Evolutionary conservation across 495 filamentous ascomycete genomes (phyloP), one percentile per base, ranked within the genome.

Genomic region (Penicillium antarcticum): DNA sequence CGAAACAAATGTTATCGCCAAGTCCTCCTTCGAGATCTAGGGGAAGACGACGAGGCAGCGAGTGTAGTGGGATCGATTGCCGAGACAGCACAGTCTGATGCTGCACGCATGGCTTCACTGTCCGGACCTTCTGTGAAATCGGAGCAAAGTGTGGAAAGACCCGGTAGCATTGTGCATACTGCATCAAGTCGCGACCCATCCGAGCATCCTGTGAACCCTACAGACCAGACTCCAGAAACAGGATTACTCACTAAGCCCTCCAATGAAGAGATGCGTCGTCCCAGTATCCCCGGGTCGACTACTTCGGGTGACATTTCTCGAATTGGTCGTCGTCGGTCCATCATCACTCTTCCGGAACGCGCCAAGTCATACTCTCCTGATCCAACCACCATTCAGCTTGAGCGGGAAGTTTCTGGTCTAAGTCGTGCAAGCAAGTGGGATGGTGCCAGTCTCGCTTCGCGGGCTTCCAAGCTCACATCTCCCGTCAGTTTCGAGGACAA

Each of bases 1-100:
- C 89, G 86, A 21, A 79, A 92, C 51, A 91, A 81, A 63, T 97
- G 92, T 53, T 91, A 97, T 67, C 86, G 86, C 44, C 91, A 96
- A 61, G 88, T 99, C 47, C 78, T 97, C 11, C 74, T 81, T 1
- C 72, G 90, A 68, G 94, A 97, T 62, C 72, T 97, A 34, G 87
- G 90, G 50, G 89, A 96, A 48, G 90, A 95, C 17, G 58, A 61
- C 6, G 58, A 54, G 12, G 48, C 60, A 16, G 44, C 53, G 26
- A 46, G 35, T 4, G 48, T 43, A n/a, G 44, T 53, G 0, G 45
- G 49, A 4, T 55, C 62, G 0, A 31, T 60, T 33, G 42, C 52
- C n/a, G 60, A 69, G 13, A 17, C 40, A 23, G 29, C 57, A 9
- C 47, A 45, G 18, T 26, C 56, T 13, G 56, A 48, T 35, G 21